These are phyloP conservation scores for Apiotrichum sp. DNA, from an alignment of 1,284 basidiomycete species.

Conservation along the genomic window DNA sequence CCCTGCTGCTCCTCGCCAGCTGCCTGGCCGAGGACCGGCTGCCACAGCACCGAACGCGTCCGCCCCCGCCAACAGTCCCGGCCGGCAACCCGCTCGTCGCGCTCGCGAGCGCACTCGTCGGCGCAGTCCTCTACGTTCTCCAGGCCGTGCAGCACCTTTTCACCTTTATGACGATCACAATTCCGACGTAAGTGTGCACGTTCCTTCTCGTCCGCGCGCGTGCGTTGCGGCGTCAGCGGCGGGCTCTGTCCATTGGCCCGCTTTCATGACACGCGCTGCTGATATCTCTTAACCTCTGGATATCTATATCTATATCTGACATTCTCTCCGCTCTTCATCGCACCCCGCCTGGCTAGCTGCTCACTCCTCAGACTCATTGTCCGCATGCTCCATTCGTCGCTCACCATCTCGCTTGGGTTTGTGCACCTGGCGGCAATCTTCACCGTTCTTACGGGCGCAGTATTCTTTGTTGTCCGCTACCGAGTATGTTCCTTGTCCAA, in stretches of 20 bases:
- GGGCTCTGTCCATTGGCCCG: not conserved
- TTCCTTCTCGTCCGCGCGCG: not conserved
- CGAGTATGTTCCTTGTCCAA: slow-evolving; percentile 57
- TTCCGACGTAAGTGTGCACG: slow-evolving; percentile 55
- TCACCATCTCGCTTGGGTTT: slow-evolving; percentile 83
- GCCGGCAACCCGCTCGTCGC: slow-evolving; percentile 59
- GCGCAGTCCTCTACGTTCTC: slow-evolving; percentile 72
- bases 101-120: slow-evolving; percentile 73
- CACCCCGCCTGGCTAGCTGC: too few species aligned
- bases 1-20: not conserved
- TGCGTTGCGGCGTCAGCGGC: not conserved
- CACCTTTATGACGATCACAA: slow-evolving; percentile 68
- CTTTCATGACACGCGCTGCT: not conserved
- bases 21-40: not conserved
- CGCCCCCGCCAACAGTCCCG: slow-evolving; percentile 1
- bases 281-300: too few species aligned
- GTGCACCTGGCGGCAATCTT: slow-evolving; percentile 78
- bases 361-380: slow-evolving; percentile 50
- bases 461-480: slow-evolving; percentile 80
- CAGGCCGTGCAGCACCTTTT: slow-evolving; percentile 66
- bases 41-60: not conserved
- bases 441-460: slow-evolving; percentile 56
- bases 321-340: too few species aligned
- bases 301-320: too few species aligned
- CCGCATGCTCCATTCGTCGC: slow-evolving; percentile 73